phyloP scores from a whole-genome alignment of 2,329 filamentous ascomycete genomes.

The Sarocladiaceae sp. region DNA sequence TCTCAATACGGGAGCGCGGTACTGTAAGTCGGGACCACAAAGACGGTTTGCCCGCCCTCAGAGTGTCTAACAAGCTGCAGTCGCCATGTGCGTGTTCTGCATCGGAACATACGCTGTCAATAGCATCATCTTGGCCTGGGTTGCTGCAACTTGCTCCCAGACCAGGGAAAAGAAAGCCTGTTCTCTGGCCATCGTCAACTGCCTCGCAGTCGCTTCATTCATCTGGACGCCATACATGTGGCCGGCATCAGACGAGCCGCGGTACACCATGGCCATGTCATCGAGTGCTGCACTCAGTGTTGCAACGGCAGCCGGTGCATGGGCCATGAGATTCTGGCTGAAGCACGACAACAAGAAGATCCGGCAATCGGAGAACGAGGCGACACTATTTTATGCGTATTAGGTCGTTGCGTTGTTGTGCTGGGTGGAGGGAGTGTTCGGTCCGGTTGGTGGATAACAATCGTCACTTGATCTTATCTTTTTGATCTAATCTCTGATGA shows the following conservation, averaged over 20 bases:
- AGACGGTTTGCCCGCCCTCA: too few relatives aligned
- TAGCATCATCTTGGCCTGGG: constrained; percentile 35
- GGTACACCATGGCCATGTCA: constrained; percentile 31
- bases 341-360: constrained; percentile 20
- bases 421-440: not conserved
- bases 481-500: not conserved
- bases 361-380: constrained; percentile 16
- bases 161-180: constrained; percentile 38
- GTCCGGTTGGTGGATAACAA: too few relatives aligned
- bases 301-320: constrained; percentile 10
- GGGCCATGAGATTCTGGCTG: constrained; percentile 14
- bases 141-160: constrained; percentile 31
- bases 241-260: constrained; percentile 30
- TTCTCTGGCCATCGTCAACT: constrained; percentile 33
- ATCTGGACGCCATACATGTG: constrained; percentile 38
- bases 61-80: not conserved
- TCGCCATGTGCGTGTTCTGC: constrained; percentile 26
- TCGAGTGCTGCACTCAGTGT: constrained; percentile 14
- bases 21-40: constrained; percentile 12
- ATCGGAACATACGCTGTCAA: constrained; percentile 31
- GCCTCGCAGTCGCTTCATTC: constrained; percentile 31
- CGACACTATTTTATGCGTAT: constrained; percentile 18
- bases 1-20: constrained; percentile 21
- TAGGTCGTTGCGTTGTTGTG: constrained; percentile 3
- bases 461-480: not conserved